Conservation (phyloP, 2,329 filamentous ascomycete genomes). For the Ophiostoma tasmaniense region DNA sequence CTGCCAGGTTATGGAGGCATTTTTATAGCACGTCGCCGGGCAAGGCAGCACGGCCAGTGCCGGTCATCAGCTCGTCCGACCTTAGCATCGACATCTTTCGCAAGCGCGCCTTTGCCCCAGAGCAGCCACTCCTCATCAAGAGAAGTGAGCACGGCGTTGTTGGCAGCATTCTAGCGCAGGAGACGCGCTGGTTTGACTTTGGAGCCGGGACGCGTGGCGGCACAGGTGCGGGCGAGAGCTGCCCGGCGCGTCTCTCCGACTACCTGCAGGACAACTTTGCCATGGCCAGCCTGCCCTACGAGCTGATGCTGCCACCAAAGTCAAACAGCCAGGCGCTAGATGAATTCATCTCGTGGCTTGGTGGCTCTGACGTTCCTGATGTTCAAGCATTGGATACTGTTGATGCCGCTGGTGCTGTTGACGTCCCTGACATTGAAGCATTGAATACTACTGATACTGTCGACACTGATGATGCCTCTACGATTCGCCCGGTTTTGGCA, state of each 20-base stretch:
- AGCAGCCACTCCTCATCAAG: conserved; percentile 43
- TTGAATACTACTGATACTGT: neutral
- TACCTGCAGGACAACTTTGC: conserved; percentile 21
- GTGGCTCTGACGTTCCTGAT: neutral
- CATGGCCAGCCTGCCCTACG: conserved; percentile 32
- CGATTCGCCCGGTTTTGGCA: conserved; percentile 11
- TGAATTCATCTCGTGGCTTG: conserved; percentile 17
- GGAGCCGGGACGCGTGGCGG: neutral
- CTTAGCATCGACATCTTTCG: conserved; percentile 40
- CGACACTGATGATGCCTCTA: neutral
- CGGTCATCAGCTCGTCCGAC: neutral
- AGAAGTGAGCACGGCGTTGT: neutral
- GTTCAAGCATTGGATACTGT: neutral
- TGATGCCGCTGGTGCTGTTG: neutral
- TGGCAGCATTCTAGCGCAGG: conserved; percentile 40
- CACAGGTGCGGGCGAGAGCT: neutral
- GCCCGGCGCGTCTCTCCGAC: neutral
- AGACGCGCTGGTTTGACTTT: conserved; percentile 49
- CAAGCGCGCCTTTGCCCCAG: conserved; percentile 42
- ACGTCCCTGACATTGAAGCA: neutral
- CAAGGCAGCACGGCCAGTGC: conserved; percentile 6
- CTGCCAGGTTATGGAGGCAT: neutral
- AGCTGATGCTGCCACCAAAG: conserved; percentile 25
- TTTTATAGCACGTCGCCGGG: neutral
- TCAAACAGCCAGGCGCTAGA: neutral